Percentiles rank a stretch among this genome's conserved stretches.
These are phyloP conservation scores for Apiospora pterosperma DNA, from an alignment of 2,329 filamentous ascomycete genomes.

Conservation along the genomic window DNA sequence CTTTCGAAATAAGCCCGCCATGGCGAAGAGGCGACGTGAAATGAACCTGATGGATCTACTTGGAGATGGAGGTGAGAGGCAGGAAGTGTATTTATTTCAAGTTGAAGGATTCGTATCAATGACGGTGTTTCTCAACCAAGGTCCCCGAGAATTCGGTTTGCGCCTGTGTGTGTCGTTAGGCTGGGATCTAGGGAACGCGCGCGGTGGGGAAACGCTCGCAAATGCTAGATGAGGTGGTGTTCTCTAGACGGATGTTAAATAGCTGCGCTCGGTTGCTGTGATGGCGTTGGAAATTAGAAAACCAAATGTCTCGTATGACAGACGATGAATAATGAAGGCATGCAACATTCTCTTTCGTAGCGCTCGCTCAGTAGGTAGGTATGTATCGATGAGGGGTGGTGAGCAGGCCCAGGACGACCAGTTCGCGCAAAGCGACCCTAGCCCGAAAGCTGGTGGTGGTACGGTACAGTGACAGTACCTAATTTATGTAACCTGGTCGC, in stretches of 20 bases:
- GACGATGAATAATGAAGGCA: constrained; percentile 13
- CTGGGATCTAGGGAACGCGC: constrained; percentile 8
- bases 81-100: neutral
- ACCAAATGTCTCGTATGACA: constrained; percentile 42
- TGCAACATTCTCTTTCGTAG: constrained; percentile 18
- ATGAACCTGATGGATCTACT: neutral
- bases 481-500: neutral
- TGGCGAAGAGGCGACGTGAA: constrained; percentile 34
- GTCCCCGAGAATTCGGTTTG: constrained; percentile 6
- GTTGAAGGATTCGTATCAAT: neutral
- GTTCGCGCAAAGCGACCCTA: neutral
- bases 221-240: constrained; percentile 9
- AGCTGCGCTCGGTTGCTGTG: constrained; percentile 28
- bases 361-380: constrained; percentile 19
- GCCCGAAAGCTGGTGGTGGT: constrained; percentile 20
- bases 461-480: constrained; percentile 17
- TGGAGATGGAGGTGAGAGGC: neutral
- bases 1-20: constrained; percentile 89
- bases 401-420: neutral
- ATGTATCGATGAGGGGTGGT: neutral
- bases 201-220: constrained; percentile 9
- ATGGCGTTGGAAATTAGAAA: constrained; percentile 14
- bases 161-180: constrained; percentile 11
- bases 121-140: neutral
- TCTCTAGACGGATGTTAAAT: constrained; percentile 36